Evolutionary conservation across 1,284 basidiomycete genomes (phyloP).

Genomic region (Apiotrichum brassicae): DNA sequence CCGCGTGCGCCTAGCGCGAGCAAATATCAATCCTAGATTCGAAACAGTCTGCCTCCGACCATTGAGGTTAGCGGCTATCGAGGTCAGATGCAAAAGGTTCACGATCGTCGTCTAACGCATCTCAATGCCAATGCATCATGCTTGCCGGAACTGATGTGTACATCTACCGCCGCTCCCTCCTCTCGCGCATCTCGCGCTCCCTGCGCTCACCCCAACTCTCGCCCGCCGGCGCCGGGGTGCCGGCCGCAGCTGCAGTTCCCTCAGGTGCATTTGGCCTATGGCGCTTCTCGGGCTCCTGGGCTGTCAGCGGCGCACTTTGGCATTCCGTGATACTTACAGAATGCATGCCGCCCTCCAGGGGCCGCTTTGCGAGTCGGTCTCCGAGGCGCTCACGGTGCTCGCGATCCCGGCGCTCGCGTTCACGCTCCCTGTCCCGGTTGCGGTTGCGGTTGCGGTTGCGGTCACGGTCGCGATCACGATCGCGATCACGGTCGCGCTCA

Average conservation of each 20-base stretch:
- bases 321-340: not conserved
- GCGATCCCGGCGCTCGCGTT: not conserved
- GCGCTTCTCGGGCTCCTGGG: not conserved
- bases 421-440: no score
- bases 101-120: no score
- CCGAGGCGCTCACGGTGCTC: not conserved
- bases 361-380: not conserved
- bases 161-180: not conserved
- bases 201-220: slow-evolving; percentile 1
- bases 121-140: not conserved
- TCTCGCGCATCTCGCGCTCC: not conserved
- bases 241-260: no score
- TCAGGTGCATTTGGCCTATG: no score
- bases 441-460: not conserved
- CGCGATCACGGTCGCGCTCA: not conserved
- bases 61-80: no score
- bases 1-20: no score
- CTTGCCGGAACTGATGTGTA: not conserved
- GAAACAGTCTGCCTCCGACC: no score
- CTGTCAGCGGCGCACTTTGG: not conserved
- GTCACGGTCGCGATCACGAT: not conserved
- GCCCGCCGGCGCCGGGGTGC: not conserved
- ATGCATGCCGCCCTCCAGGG: not conserved
- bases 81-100: no score
- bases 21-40: no score